Percentiles rank a stretch among this genome's conserved stretches.
Conservation (phyloP, 1,284 basidiomycete genomes). For the Pascua guehoae region DNA sequence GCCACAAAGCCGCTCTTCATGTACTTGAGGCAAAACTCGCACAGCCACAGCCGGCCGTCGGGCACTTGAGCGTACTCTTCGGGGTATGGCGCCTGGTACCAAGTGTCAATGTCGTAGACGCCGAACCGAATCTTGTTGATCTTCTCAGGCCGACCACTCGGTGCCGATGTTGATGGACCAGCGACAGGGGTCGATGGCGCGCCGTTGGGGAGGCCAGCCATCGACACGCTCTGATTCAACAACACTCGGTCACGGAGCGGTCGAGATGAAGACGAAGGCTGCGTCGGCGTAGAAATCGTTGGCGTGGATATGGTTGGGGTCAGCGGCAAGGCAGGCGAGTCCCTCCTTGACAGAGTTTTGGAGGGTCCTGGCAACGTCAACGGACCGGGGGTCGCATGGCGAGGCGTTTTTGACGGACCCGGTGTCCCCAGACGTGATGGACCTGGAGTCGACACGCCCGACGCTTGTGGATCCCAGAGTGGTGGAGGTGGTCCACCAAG, state of each 20-base stretch:
- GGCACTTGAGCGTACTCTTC: constrained; percentile 94
- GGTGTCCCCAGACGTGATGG: constrained; percentile 5
- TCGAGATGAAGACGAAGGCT: constrained; percentile 16
- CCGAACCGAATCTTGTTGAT: constrained; percentile 90
- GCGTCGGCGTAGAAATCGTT: constrained; percentile 2
- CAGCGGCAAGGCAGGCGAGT: neutral
- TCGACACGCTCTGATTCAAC: constrained; percentile 28
- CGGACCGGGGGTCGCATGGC: neutral
- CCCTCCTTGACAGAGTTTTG: neutral
- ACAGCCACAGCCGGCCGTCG: constrained; percentile 91
- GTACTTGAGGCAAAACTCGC: constrained; percentile 97
- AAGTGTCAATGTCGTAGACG: constrained; percentile 92
- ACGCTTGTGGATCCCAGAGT: constrained; percentile 23
- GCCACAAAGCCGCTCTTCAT: constrained; percentile 94
- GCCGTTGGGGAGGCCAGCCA: constrained; percentile 6
- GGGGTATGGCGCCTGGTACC: constrained; percentile 98
- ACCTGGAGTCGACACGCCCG: constrained; percentile 17
- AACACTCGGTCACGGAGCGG: constrained; percentile 42
- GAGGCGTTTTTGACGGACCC: constrained; percentile 1
- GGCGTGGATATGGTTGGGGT: constrained; percentile 16
- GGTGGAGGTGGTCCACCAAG: constrained; percentile 36
- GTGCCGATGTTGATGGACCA: neutral
- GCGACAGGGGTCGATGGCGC: neutral
- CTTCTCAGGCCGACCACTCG: constrained; percentile 30
- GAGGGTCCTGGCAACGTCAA: no score